phyloP scores from a whole-genome alignment of 2,329 filamentous ascomycete genomes.

The Myriosclerotinia curreyana region DNA sequence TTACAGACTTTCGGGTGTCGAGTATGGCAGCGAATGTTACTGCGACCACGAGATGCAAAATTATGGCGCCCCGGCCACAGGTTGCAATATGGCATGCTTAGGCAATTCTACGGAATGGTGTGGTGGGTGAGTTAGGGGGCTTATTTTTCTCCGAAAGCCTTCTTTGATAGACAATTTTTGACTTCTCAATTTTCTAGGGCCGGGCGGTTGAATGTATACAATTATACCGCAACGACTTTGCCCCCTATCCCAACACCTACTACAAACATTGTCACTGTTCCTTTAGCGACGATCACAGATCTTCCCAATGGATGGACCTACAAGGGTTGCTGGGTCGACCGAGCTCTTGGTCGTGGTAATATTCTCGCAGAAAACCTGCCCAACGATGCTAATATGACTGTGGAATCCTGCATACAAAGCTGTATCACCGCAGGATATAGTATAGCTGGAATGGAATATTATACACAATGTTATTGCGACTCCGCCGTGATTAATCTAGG shows the following conservation, averaged over 20 bases:
- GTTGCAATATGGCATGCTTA: constrained; percentile 32
- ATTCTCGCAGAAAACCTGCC: constrained; percentile 26
- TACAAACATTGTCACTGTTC: neutral
- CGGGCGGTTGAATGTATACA: constrained; percentile 32
- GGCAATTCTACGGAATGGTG: constrained; percentile 38
- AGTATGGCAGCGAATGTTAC: constrained; percentile 39
- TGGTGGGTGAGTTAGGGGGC: constrained; percentile 30
- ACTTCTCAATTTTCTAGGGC: constrained; percentile 1
- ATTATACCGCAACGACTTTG: constrained; percentile 23
- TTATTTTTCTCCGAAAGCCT: neutral
- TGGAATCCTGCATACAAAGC: constrained; percentile 37
- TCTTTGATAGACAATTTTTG: neutral
- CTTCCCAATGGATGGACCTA: constrained; percentile 31
- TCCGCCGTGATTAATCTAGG: constrained; percentile 32
- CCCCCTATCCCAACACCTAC: constrained; percentile 19
- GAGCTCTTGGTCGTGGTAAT: constrained; percentile 25
- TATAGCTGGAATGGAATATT: constrained; percentile 41
- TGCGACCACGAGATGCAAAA: constrained; percentile 26
- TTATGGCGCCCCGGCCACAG: constrained; percentile 17
- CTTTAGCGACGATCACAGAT: constrained; percentile 24
- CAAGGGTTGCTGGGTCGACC: constrained; percentile 33
- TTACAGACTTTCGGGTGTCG: constrained; percentile 37
- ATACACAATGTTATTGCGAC: constrained; percentile 36
- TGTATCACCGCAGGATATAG: constrained; percentile 33
- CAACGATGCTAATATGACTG: constrained; percentile 26